Evolutionary conservation across 2,329 filamentous ascomycete genomes (phyloP).

Genomic region (Niveomyces coronatus): DNA sequence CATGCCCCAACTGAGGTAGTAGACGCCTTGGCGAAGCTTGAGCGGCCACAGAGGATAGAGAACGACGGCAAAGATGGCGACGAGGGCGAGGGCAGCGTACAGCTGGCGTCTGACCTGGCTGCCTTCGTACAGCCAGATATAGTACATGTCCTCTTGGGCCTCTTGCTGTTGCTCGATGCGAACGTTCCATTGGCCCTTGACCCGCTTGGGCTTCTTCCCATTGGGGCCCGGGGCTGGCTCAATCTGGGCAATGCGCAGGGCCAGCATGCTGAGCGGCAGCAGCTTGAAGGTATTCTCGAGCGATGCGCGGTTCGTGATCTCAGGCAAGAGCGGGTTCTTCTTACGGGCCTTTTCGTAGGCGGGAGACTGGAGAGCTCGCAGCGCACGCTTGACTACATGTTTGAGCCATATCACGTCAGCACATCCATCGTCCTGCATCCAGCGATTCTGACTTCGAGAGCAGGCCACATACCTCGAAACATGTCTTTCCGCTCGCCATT

Average conservation of each 20-base stretch:
- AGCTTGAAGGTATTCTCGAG: slow-evolving; percentile 94
- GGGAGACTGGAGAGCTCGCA: slow-evolving; percentile 79
- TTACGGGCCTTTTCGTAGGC: slow-evolving; percentile 82
- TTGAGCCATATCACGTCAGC: too few species aligned
- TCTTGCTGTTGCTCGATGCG: slow-evolving; percentile 95
- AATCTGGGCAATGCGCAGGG: slow-evolving; percentile 76
- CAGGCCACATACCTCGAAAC: slow-evolving; percentile 85
- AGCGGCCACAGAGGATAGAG: slow-evolving; percentile 96
- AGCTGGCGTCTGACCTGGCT: slow-evolving; percentile 89
- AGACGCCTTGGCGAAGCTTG: slow-evolving; percentile 82
- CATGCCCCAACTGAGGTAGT: slow-evolving; percentile 94
- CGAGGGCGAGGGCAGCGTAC: slow-evolving; percentile 74
- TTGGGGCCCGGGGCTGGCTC: slow-evolving; percentile 51
- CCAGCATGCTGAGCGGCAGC: slow-evolving; percentile 86
- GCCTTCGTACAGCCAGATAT: slow-evolving; percentile 93
- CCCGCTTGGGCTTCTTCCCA: slow-evolving; percentile 68
- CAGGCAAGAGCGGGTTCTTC: slow-evolving; percentile 82
- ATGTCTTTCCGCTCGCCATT: slow-evolving; percentile 97
- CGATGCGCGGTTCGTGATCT: slow-evolving; percentile 76
- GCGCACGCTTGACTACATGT: slow-evolving; percentile 94
- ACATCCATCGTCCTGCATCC: too few species aligned
- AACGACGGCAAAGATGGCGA: slow-evolving; percentile 77
- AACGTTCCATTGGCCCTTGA: slow-evolving; percentile 95
- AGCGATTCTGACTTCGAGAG: too few species aligned
- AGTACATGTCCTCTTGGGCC: slow-evolving; percentile 77